A percentile compares a stretch with the other conserved stretches of the same genome.
These are phyloP conservation scores for Myxozyma neotropica DNA, from an alignment of 805 yeast genomes.

Conservation along the genomic window DNA sequence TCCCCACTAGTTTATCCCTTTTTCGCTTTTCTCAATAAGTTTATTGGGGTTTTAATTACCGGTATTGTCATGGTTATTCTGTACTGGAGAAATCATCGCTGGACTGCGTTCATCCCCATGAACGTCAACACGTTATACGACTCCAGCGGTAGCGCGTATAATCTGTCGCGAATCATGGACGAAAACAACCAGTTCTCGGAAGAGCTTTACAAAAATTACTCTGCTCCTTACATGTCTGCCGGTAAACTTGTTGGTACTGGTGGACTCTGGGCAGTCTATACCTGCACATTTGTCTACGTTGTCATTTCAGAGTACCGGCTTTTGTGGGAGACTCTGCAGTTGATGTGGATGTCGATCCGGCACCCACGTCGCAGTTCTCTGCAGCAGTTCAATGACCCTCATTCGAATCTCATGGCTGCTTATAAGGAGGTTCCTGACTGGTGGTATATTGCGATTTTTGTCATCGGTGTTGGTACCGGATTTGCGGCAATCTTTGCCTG, in stretches of 20 bases:
- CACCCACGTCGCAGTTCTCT: conserved; percentile 39
- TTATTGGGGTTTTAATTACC: conserved; percentile 44
- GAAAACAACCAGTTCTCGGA: conserved; percentile 51
- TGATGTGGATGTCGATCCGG: conserved; percentile 21
- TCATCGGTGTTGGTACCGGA: conserved; percentile 50
- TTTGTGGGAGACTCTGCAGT: conserved; percentile 45
- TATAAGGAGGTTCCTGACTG: conserved; percentile 50
- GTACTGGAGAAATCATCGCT: conserved; percentile 52
- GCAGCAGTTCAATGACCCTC: conserved; percentile 40
- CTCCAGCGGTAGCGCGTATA: conserved; percentile 43
- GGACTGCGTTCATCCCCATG: conserved; percentile 55
- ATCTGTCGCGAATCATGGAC: conserved; percentile 52
- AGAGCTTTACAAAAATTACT: conserved; percentile 50
- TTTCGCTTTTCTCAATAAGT: conserved; percentile 43
- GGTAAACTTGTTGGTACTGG: conserved; percentile 49
- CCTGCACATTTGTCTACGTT: conserved; percentile 16
- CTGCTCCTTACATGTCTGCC: conserved; percentile 62
- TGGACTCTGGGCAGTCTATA: conserved; percentile 14
- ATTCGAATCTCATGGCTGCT: conserved; percentile 4
- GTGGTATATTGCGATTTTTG: conserved; percentile 52
- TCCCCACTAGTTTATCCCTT: conserved; percentile 53
- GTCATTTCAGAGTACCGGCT: conserved; percentile 12
- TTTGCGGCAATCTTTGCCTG: conserved; percentile 43
- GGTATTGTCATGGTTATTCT: conserved; percentile 40
- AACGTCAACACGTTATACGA: conserved; percentile 47